phyloP scores from a whole-genome alignment of 2,329 filamentous ascomycete species.

The Ceratocystis alfenasii region DNA sequence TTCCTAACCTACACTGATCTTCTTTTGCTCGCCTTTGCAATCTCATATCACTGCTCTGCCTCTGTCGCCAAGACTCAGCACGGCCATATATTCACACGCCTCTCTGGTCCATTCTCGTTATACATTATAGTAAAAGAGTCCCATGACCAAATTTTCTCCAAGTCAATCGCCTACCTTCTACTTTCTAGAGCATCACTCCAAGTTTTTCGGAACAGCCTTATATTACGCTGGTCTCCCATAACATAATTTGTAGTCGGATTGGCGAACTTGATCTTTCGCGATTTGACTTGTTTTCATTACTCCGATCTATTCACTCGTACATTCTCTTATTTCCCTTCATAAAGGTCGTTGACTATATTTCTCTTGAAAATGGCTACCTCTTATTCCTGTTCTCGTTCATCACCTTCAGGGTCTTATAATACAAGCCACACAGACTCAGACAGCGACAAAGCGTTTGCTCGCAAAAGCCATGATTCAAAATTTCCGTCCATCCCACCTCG shows the following conservation, averaged over 20 bases:
- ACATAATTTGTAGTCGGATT: neutral
- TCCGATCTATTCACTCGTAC: neutral
- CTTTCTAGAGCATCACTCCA: neutral
- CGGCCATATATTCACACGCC: neutral
- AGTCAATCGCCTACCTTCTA: neutral
- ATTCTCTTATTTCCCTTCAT: neutral
- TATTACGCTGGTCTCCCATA: neutral
- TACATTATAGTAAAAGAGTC: neutral
- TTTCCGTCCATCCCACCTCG: neutral
- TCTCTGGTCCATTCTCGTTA: neutral
- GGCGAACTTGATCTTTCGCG: neutral
- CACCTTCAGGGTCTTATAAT: conserved; percentile 14
- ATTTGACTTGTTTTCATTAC: neutral
- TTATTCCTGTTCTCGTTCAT: conserved; percentile 18
- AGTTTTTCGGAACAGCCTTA: neutral
- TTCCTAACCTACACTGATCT: no score
- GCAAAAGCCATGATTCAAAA: conserved; percentile 14
- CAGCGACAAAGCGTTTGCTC: conserved; percentile 20
- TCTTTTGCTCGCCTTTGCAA: no score
- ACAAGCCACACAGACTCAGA: conserved; percentile 16
- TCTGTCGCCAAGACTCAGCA: neutral
- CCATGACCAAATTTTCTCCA: conserved; percentile 15
- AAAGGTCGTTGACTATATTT: neutral
- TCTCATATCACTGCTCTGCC: neutral
- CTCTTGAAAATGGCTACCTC: conserved; percentile 12